Percentiles rank a stretch among this genome's conserved stretches.
phyloP scores from a whole-genome alignment of 495 filamentous ascomycete genomes.

The Aspergillus hancockii region DNA sequence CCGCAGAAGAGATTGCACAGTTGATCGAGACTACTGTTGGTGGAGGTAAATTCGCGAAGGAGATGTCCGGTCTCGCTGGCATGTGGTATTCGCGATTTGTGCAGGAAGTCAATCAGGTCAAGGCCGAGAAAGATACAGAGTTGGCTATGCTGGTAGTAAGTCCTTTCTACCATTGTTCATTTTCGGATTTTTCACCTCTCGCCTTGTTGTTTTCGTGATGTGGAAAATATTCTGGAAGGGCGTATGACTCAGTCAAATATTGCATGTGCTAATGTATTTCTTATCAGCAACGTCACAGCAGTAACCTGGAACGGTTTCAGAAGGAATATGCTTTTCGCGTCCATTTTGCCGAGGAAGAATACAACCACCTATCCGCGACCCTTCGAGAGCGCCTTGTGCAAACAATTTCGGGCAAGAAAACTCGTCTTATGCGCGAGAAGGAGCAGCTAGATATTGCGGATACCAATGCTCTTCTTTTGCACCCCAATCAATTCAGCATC shows the following conservation, averaged over 20 bases:
- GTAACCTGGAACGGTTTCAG: constrained; percentile 40
- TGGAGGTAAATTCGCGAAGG: constrained; percentile 53
- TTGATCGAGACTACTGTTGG: constrained; percentile 62
- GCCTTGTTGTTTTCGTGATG: too few species aligned
- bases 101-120: constrained; percentile 77
- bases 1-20: constrained; percentile 63
- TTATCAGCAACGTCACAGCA: constrained; percentile 41
- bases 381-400: constrained; percentile 84
- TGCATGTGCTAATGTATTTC: constrained; percentile 13
- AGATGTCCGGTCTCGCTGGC: constrained; percentile 69
- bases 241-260: neutral
- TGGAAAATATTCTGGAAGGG: neutral
- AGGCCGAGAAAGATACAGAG: constrained; percentile 80
- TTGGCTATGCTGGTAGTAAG: constrained; percentile 75
- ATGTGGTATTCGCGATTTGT: constrained; percentile 79
- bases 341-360: constrained; percentile 80
- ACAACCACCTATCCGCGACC: constrained; percentile 70
- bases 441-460: constrained; percentile 87
- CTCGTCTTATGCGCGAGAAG: constrained; percentile 80
- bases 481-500: constrained; percentile 90
- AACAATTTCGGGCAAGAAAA: constrained; percentile 71
- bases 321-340: constrained; percentile 52
- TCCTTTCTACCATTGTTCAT: constrained; percentile 14
- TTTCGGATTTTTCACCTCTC: neutral
- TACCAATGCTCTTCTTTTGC: constrained; percentile 80